Evolutionary conservation across 202 grass and related monocot genomes (phyloP).

Genomic region (Zizania palustris): DNA sequence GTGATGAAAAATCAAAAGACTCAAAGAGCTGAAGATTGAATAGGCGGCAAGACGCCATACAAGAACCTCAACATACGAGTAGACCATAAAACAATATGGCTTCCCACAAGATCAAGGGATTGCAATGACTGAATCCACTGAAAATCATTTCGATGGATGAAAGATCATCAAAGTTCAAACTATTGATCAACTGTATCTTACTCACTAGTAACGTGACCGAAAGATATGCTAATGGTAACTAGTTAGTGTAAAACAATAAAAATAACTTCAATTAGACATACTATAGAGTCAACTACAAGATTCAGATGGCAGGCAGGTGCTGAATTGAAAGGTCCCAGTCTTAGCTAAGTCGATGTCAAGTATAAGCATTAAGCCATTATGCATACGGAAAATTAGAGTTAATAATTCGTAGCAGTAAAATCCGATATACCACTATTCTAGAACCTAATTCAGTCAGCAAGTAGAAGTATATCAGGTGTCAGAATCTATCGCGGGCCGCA

Average conservation of each 20-base stretch:
- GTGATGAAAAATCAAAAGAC: neutral
- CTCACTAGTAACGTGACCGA: neutral
- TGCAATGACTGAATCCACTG: neutral
- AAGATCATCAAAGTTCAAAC: neutral
- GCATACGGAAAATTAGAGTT: neutral
- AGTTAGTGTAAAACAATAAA: neutral
- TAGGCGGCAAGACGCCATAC: neutral
- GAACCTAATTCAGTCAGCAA: neutral
- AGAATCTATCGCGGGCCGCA: conserved; percentile 1
- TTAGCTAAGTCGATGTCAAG: neutral
- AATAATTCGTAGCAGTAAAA: neutral
- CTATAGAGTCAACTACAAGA: neutral
- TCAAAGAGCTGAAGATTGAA: neutral
- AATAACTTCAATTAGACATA: neutral
- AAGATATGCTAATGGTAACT: neutral
- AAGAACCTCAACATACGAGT: neutral
- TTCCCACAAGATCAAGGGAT: conserved; percentile 2
- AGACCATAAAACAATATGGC: neutral
- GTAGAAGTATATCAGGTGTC: neutral
- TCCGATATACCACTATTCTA: neutral
- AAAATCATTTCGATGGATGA: neutral
- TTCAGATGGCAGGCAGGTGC: neutral
- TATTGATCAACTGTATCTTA: neutral
- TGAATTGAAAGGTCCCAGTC: neutral
- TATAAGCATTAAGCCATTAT: neutral